Base-by-base conservation (phyloP, 2,329 filamentous ascomycete genomes). In the Xylaria multiplex region DNA sequence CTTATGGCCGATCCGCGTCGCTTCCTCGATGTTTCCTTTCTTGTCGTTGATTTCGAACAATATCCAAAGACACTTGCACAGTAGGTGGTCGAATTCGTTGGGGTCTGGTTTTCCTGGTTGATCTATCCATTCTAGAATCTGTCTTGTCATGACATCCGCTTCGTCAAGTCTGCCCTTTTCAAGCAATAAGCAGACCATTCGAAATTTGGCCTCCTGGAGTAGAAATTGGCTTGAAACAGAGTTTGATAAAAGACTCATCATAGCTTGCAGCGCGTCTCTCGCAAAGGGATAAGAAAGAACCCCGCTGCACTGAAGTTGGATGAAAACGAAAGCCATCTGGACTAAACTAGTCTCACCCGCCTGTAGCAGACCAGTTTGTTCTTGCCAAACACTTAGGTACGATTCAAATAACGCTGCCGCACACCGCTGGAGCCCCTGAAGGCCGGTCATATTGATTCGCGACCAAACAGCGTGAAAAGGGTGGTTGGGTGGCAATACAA, bases 401-500 rank as follows among this genome's bases (percentile, higher is more conserved):
- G 73, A 72, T 56, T 75, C 69, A 56, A 75, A 74, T 50, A 75
- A 66, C 11, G 68, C 66, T 8, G 70, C 65, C 9, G 73, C 73
- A 55, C 72, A 69, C 14, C 71, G 62, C 40, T 70, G 68, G 1
- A 75, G 71, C 19, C 73, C 73, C 7, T 52, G 5, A 19, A 75
- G 54, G 13, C 73, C 73, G 6, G 73, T 75, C 4, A 70, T 55
- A 50, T 72, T 71, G 55, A 75, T 71, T 24, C 73, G 69, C 8
- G 72, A 71, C 74, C 74, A 76, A 43, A 76, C 59, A 8, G 64
- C 66, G 37, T 74, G 74, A 59, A 76, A 75, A 16, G 74, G 74
- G 62, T 76, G 74, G 7, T 50, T 53, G 16, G 56, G 57, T 2
- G 74, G 73, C 16, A 76, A 53, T 22, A 76, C 37, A 22, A 74